Base-by-base conservation (phyloP, 371 early-diverging fungal species). In the Mortierella sp. region DNA sequence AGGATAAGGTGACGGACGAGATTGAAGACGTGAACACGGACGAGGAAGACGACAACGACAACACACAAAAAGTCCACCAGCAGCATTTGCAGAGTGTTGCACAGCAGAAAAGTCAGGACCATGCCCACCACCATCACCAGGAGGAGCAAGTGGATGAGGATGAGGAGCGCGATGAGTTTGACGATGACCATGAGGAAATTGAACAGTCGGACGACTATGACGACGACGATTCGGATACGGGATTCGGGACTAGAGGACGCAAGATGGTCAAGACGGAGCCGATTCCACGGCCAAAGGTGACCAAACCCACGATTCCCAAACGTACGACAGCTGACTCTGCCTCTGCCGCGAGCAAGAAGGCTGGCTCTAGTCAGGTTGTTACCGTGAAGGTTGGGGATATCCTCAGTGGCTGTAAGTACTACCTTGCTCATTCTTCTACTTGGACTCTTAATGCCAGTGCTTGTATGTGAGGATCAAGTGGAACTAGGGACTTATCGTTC, bases 371-470 rank as follows among this genome's bases (percentile, higher is more conserved):
- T 24, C 63, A 61, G 44, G 14, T 44, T 71, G 75, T 77, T 34
- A 75, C 55, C 0, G 73, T 71, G 1, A 43, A 76, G 63, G 73
- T 82, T 16, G 83, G 83, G 5, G 79, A 78, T 47, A 82, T 82
- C 40, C 68, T 78, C 47, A 52, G 34, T 50, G 83, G 83, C 64
- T 82, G 83, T 82, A 78, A 70, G 83, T 58, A 64, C 29, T 64
- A 24, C 26, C 29, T 4, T n/a, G n/a, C 19, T 63, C 16, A 55
- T 31, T 6, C 39, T 19, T 34, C 31, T 58, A 19, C 31, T 48
- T 64, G n/a, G n/a, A n/a, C n/a, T n/a, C n/a, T n/a, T n/a, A n/a
- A n/a, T n/a, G n/a, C n/a, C n/a, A n/a, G n/a, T n/a, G n/a, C n/a
- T n/a, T n/a, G n/a, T n/a, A n/a, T n/a, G n/a, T n/a, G n/a, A n/a